A percentile compares a stretch with the other conserved stretches of the same genome.
Conservation (phyloP, 148 eudicot genomes). For the Camellia granthamiana region DNA sequence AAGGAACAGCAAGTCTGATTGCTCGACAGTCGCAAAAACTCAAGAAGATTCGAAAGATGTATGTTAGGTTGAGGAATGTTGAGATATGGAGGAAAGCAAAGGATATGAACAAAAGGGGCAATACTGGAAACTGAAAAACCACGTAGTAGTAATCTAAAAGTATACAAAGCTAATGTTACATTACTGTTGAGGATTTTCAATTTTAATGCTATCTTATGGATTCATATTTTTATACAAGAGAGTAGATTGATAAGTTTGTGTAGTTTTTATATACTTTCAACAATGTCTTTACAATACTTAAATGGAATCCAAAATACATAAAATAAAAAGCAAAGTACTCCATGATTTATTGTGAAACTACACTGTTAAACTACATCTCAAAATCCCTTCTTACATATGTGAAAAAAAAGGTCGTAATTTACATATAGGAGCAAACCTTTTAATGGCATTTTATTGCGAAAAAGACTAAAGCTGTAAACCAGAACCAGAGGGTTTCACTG, state of each 20-base stretch:
- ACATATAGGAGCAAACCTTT: not conserved
- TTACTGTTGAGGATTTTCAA: not conserved
- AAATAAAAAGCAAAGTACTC: not conserved
- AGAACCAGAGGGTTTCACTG: not conserved
- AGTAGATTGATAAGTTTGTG: not conserved
- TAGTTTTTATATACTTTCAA: not conserved
- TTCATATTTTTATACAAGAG: not conserved
- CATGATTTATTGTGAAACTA: not conserved
- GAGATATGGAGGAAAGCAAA: slow-evolving; percentile 22
- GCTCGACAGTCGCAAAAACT: slow-evolving; percentile 39
- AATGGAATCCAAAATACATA: not conserved
- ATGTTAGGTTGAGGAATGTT: slow-evolving; percentile 15
- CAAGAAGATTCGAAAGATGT: slow-evolving; percentile 22
- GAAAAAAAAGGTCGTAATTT: not conserved
- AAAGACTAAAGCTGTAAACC: not conserved
- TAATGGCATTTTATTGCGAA: not conserved
- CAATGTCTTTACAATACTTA: too few relatives aligned
- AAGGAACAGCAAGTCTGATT: slow-evolving; percentile 34
- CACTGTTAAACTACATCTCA: not conserved
- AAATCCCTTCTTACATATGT: not conserved
- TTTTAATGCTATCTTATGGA: not conserved
- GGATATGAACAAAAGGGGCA: slow-evolving; percentile 7
- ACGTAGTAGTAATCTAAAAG: not conserved
- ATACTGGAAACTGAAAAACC: not conserved
- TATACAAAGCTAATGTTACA: not conserved